phyloP scores from a whole-genome alignment of 371 early-diverging fungal genomes.

The Phascolomyces articulosus region DNA sequence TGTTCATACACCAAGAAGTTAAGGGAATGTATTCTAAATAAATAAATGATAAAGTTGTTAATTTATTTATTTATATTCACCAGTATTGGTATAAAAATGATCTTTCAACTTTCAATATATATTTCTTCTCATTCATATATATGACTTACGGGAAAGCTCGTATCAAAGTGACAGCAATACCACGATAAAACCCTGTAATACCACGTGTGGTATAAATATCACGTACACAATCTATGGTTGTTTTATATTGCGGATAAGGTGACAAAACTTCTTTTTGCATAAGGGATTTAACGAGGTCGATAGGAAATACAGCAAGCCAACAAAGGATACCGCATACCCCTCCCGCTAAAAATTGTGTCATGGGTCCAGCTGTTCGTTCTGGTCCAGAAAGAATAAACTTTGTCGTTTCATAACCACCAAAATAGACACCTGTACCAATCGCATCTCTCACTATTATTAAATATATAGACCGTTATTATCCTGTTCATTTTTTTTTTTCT shows the following conservation, averaged over 20 bases:
- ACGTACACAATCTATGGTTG: constrained; percentile 55
- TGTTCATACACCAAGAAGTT: constrained; percentile 32
- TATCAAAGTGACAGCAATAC: constrained; percentile 75
- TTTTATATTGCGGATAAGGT: constrained; percentile 47
- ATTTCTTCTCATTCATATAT: too few species aligned
- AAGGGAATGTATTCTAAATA: constrained; percentile 23
- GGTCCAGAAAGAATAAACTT: constrained; percentile 62
- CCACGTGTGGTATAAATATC: constrained; percentile 61
- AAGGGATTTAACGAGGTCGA: constrained; percentile 78
- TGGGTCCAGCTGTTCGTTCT: constrained; percentile 57
- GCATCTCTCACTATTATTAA: constrained; percentile 58
- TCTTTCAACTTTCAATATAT: too few species aligned
- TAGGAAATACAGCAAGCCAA: constrained; percentile 83
- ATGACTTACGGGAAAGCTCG: constrained; percentile 75
- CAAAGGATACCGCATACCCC: constrained; percentile 82
- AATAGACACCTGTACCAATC: constrained; percentile 80
- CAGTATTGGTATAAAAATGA: too few species aligned
- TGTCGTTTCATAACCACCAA: constrained; percentile 77
- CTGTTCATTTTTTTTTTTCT: too few species aligned
- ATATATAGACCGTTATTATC: background rate
- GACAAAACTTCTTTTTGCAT: constrained; percentile 74
- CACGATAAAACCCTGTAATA: constrained; percentile 69
- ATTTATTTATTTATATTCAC: too few species aligned
- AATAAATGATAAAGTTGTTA: background rate
- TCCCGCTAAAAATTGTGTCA: constrained; percentile 76